These are phyloP conservation scores for Metarhizium sp. DNA, from an alignment of 2,329 filamentous ascomycete genomes.

Conservation along the genomic window DNA sequence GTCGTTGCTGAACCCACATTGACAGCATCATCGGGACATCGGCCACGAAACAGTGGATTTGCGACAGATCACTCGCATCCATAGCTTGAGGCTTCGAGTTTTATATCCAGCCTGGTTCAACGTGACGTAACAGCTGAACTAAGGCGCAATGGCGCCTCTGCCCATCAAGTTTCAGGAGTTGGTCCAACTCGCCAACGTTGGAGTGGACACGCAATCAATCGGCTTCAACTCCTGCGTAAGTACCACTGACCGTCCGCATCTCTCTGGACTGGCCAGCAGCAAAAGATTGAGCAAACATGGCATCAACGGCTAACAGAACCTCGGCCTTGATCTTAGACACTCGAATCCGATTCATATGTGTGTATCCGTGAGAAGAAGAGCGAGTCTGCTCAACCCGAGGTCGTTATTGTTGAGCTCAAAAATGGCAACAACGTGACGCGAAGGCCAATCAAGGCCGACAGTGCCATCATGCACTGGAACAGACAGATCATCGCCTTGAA, in stretches of 20 bases:
- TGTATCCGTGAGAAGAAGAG: constrained; percentile 93
- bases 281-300: not conserved
- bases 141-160: constrained; percentile 53
- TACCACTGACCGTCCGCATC: constrained; percentile 1
- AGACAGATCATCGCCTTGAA: constrained; percentile 95
- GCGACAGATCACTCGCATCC: constrained; percentile 13
- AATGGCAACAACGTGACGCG: constrained; percentile 93
- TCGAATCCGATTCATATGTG: constrained; percentile 95
- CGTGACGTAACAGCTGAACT: constrained; percentile 14
- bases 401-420: constrained; percentile 96
- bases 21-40: constrained; percentile 6
- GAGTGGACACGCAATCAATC: constrained; percentile 46
- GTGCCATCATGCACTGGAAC: constrained; percentile 98
- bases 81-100: not conserved
- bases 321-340: constrained; percentile 50
- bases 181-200: constrained; percentile 52
- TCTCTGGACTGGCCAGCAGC: not conserved
- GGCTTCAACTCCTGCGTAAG: constrained; percentile 70
- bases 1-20: constrained; percentile 13
- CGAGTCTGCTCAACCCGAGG: constrained; percentile 76
- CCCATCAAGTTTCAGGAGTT: constrained; percentile 93
- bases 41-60: constrained; percentile 11
- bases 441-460: constrained; percentile 96
- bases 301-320: not conserved
- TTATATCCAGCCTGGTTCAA: constrained; percentile 9